These are phyloP conservation scores for Fusarium brachygibbosum DNA, from an alignment of 2,329 filamentous ascomycete species.

Conservation along the genomic window DNA sequence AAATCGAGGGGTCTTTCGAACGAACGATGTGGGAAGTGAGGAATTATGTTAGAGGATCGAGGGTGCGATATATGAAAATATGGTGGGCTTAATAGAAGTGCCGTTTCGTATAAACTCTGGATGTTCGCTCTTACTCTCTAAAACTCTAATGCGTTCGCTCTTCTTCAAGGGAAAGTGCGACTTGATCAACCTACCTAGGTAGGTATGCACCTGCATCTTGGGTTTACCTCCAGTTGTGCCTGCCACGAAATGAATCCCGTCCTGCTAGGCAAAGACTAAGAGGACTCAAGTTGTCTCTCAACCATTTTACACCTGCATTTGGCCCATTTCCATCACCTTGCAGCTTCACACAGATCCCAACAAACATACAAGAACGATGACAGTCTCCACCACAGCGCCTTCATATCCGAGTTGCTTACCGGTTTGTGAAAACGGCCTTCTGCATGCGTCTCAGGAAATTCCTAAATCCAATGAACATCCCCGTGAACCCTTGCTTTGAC, in stretches of 20 bases:
- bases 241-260: neutral
- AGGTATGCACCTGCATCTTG: constrained; percentile 2
- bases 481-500: constrained; percentile 10
- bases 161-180: neutral
- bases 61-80: constrained; percentile 34
- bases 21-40: constrained; percentile 14
- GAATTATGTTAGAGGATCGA: constrained; percentile 15
- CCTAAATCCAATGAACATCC: constrained; percentile 6
- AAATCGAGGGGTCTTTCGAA: constrained; percentile 26
- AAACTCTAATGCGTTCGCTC: neutral
- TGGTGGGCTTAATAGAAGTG: constrained; percentile 8
- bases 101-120: constrained; percentile 24
- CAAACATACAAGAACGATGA: constrained; percentile 15
- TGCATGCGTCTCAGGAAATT: constrained; percentile 22
- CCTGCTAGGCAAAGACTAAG: neutral
- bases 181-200: neutral
- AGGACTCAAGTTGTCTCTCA: constrained; percentile 7
- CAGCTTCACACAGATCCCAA: neutral
- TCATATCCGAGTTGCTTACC: constrained; percentile 18
- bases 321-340: neutral
- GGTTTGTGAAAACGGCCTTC: constrained; percentile 25
- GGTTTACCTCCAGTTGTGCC: constrained; percentile 1
- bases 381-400: constrained; percentile 29
- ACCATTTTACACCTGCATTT: neutral
- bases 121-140: constrained; percentile 18